A percentile compares a stretch with the other conserved stretches of the same genome.
Conservation (phyloP, 257 asterid genomes). For the Fraxinus excelsior region DNA sequence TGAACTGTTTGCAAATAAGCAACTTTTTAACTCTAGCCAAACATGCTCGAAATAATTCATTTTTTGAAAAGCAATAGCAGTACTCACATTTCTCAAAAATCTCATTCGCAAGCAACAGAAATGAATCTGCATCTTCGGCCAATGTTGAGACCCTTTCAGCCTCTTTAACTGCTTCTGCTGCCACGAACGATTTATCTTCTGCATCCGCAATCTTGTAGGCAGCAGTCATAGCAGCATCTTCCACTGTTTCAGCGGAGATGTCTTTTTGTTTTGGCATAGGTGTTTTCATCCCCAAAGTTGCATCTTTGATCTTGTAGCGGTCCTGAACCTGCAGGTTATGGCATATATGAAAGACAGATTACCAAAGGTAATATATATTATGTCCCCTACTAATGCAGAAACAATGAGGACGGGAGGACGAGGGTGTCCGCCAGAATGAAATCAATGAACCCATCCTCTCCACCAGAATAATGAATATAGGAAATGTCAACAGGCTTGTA, state of each 20-base stretch:
- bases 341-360: slow-evolving; percentile 1
- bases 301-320: slow-evolving; percentile 41
- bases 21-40: neutral
- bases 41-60: neutral
- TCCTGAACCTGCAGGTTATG: slow-evolving; percentile 42
- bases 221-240: slow-evolving; percentile 43
- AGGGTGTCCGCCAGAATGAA: neutral
- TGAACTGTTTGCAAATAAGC: neutral
- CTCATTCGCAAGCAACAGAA: slow-evolving; percentile 31
- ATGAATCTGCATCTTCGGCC: slow-evolving; percentile 50
- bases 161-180: slow-evolving; percentile 52
- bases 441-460: neutral
- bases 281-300: slow-evolving; percentile 31
- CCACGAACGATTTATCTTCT: slow-evolving; percentile 42
- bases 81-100: slow-evolving; percentile 35
- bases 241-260: slow-evolving; percentile 29
- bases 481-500: neutral
- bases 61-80: neutral
- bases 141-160: slow-evolving; percentile 47
- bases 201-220: slow-evolving; percentile 53
- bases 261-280: slow-evolving; percentile 36
- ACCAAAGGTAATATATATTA: neutral
- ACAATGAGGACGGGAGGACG: neutral
- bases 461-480: neutral
- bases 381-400: neutral